These are phyloP conservation scores for Lichenothelia convexa DNA, from an alignment of 495 filamentous ascomycete genomes.

Conservation along the genomic window DNA sequence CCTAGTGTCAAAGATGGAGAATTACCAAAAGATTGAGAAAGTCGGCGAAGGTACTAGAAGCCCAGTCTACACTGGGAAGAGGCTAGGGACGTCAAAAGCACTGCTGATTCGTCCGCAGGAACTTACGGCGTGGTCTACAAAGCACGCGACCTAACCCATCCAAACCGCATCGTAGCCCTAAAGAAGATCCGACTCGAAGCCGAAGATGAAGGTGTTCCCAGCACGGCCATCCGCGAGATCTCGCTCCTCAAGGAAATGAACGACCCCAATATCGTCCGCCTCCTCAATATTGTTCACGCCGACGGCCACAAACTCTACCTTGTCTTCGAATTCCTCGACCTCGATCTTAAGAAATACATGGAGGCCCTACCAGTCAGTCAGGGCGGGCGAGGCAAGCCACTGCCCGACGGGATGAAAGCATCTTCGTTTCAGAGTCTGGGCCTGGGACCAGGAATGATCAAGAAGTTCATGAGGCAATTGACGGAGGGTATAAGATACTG, in stretches of 20 bases:
- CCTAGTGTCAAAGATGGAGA: conserved; percentile 81
- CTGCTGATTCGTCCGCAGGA: conserved; percentile 14
- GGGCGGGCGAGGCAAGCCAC: conserved; percentile 71
- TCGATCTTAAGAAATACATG: conserved; percentile 99
- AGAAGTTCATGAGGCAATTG: conserved; percentile 94
- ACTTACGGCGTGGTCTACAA: conserved; percentile 63
- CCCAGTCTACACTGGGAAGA: no score
- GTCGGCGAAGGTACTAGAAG: conserved; percentile 93
- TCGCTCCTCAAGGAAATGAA: conserved; percentile 98
- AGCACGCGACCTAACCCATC: conserved; percentile 87
- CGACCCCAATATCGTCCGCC: conserved; percentile 91
- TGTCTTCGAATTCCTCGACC: conserved; percentile 96
- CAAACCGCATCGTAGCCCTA: conserved; percentile 73
- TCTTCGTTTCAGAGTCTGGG: no score
- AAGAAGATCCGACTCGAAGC: conserved; percentile 99
- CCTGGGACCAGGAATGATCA: conserved; percentile 77
- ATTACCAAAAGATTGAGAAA: conserved; percentile 99
- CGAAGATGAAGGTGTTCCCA: conserved; percentile 85
- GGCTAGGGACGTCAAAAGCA: no score
- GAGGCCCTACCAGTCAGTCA: conserved; percentile 83
- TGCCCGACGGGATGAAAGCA: conserved; percentile 77
- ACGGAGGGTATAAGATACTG: conserved; percentile 85
- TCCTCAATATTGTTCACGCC: conserved; percentile 97
- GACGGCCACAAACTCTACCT: conserved; percentile 96
- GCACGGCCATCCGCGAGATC: conserved; percentile 97